Evolutionary conservation across 441 rosid genomes (phyloP).

Genomic region (Aleurites moluccanus): DNA sequence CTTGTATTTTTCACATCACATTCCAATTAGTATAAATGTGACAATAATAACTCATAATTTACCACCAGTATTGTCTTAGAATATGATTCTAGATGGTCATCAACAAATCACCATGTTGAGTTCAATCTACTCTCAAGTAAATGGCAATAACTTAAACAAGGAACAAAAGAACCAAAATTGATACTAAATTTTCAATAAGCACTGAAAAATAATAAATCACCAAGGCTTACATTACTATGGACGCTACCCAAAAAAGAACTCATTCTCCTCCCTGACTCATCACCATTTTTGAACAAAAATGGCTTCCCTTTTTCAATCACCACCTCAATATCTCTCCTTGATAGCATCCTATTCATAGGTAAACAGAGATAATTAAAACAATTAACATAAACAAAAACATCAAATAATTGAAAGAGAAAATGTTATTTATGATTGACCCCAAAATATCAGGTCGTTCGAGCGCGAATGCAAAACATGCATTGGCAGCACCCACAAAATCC

Average conservation of each 20-base stretch:
- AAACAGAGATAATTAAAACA: not conserved
- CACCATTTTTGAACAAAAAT: slow-evolving; percentile 52
- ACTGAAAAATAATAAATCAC: slow-evolving; percentile 9
- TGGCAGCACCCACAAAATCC: slow-evolving; percentile 46
- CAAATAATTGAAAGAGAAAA: not conserved
- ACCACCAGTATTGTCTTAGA: too few species aligned
- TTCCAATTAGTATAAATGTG: too few species aligned
- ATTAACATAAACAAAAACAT: not conserved
- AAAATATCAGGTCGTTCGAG: slow-evolving; percentile 53
- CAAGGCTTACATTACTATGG: slow-evolving; percentile 38
- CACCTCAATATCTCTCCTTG: slow-evolving; percentile 62
- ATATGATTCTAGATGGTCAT: too few species aligned
- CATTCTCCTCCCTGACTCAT: slow-evolving; percentile 58
- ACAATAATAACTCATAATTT: too few species aligned
- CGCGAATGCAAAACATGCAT: slow-evolving; percentile 71
- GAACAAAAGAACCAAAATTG: not conserved
- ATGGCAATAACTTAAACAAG: not conserved
- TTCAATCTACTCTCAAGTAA: not conserved
- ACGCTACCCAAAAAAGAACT: slow-evolving; percentile 36
- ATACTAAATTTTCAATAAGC: not conserved
- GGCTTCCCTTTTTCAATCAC: slow-evolving; percentile 62
- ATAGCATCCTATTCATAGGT: slow-evolving; percentile 45
- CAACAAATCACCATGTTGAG: not conserved
- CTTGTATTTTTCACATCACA: too few species aligned
- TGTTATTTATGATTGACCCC: slow-evolving; percentile 36